phyloP scores from a whole-genome alignment of 805 yeast species.

The Metschnikowia kofuensis region DNA sequence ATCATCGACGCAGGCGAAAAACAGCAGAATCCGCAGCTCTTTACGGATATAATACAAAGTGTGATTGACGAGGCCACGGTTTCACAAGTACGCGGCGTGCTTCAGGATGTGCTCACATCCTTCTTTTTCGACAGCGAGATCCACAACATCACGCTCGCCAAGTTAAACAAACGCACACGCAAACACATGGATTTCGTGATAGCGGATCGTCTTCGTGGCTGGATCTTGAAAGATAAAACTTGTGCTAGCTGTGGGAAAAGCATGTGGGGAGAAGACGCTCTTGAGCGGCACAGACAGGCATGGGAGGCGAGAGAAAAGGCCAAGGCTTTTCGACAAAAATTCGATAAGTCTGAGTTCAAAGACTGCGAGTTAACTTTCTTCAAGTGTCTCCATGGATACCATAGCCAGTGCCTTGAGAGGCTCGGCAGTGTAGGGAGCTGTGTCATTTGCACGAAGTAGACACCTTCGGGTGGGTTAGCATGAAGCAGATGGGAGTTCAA shows the following conservation, averaged over 20 bases:
- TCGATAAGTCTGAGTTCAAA: conserved; percentile 10
- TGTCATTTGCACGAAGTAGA: conserved; percentile 12
- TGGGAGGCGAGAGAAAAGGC: conserved; percentile 51
- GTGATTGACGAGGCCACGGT: conserved; percentile 34
- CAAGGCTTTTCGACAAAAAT: conserved; percentile 1
- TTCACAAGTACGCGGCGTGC: conserved; percentile 55
- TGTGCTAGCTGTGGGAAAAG: conserved; percentile 78
- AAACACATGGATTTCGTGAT: conserved; percentile 44
- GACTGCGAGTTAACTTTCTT: conserved; percentile 48
- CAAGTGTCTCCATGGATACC: conserved; percentile 67
- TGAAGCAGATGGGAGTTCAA: background rate
- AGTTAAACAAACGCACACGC: conserved; percentile 57
- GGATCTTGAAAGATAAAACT: conserved; percentile 46
- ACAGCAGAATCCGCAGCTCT: conserved; percentile 1
- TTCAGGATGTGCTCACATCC: conserved; percentile 62
- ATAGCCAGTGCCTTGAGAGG: conserved; percentile 50
- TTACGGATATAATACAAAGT: conserved; percentile 11
- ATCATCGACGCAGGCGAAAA: conserved; percentile 26
- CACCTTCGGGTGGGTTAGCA: background rate
- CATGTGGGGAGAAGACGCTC: conserved; percentile 66
- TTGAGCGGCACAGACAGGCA: conserved; percentile 43
- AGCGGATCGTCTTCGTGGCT: conserved; percentile 50
- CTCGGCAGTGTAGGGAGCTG: conserved; percentile 27
- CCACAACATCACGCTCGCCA: conserved; percentile 46
- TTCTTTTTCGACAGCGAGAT: conserved; percentile 63